These are phyloP conservation scores for Aspergillus tubingensis DNA, from an alignment of 2,329 filamentous ascomycete genomes.

Conservation along the genomic window DNA sequence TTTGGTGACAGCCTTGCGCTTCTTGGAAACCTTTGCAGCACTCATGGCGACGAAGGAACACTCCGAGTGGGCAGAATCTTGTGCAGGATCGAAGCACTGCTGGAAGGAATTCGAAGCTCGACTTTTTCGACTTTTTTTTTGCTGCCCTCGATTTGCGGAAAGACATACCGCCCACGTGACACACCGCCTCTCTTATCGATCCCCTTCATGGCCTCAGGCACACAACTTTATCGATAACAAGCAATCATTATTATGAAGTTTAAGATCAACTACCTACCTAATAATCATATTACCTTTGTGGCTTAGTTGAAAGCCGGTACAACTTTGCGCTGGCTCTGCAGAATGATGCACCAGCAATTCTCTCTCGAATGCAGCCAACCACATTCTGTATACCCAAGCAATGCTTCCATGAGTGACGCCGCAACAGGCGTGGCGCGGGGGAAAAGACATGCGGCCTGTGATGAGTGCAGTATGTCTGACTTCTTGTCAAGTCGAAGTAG, in stretches of 20 bases:
- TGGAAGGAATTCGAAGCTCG: slow-evolving; percentile 2
- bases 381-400: slow-evolving; percentile 9
- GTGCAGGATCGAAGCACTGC: not conserved
- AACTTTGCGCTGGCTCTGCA: not conserved
- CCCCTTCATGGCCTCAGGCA: slow-evolving; percentile 17
- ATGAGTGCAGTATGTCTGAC: slow-evolving; percentile 49
- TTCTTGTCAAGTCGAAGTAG: slow-evolving; percentile 3
- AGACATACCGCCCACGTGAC: slow-evolving; percentile 41
- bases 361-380: slow-evolving; percentile 13
- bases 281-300: not conserved
- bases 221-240: not conserved
- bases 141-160: slow-evolving; percentile 3
- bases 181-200: slow-evolving; percentile 28
- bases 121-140: slow-evolving; percentile 15
- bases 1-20: slow-evolving; percentile 65
- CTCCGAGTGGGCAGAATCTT: not conserved
- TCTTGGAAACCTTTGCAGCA: slow-evolving; percentile 51
- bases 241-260: too few species aligned
- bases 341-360: slow-evolving; percentile 16
- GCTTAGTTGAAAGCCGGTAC: too few species aligned
- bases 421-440: slow-evolving; percentile 22
- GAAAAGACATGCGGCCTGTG: slow-evolving; percentile 52
- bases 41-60: slow-evolving; percentile 32
- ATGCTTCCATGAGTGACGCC: slow-evolving; percentile 9
- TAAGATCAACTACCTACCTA: too few species aligned